Conservation (phyloP, 805 yeast species). For the Vanderwaltozyma verrucispora region DNA sequence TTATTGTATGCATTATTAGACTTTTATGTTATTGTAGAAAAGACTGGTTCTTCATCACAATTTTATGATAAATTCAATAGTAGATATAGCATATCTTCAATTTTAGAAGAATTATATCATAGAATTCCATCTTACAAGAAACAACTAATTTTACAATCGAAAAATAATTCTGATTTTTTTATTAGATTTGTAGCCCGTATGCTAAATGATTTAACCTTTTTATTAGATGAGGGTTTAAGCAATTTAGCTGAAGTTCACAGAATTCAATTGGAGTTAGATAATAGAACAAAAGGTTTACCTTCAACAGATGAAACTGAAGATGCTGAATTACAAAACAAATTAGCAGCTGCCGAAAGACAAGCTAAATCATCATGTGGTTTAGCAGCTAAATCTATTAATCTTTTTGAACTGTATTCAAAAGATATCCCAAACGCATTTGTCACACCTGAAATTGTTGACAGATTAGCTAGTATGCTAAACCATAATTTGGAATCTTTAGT, state of each 20-base stretch:
- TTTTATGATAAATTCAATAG: conserved; percentile 93
- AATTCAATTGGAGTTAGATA: conserved; percentile 53
- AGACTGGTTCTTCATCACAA: conserved; percentile 90
- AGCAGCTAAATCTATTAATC: conserved; percentile 68
- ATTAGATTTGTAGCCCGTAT: conserved; percentile 88
- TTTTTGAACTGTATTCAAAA: conserved; percentile 71
- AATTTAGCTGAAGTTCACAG: conserved; percentile 70
- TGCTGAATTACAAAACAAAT: conserved; percentile 48
- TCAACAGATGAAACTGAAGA: conserved; percentile 39
- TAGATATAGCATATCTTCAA: conserved; percentile 74
- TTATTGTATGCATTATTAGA: conserved; percentile 76
- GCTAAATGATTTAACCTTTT: conserved; percentile 87
- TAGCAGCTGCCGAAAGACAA: conserved; percentile 56
- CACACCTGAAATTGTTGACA: conserved; percentile 81
- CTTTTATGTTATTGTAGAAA: conserved; percentile 89
- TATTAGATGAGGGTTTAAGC: conserved; percentile 82
- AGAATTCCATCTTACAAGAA: conserved; percentile 53
- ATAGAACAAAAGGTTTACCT: conserved; percentile 32
- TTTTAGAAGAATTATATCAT: conserved; percentile 72
- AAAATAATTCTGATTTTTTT: conserved; percentile 67
- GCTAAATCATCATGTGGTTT: conserved; percentile 77
- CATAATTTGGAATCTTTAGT: conserved; percentile 87
- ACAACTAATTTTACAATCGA: conserved; percentile 61
- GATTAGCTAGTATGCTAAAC: conserved; percentile 92
- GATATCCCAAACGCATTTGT: conserved; percentile 83